phyloP scores from a whole-genome alignment of 257 asterid species.

The Verbascum thapsus region DNA sequence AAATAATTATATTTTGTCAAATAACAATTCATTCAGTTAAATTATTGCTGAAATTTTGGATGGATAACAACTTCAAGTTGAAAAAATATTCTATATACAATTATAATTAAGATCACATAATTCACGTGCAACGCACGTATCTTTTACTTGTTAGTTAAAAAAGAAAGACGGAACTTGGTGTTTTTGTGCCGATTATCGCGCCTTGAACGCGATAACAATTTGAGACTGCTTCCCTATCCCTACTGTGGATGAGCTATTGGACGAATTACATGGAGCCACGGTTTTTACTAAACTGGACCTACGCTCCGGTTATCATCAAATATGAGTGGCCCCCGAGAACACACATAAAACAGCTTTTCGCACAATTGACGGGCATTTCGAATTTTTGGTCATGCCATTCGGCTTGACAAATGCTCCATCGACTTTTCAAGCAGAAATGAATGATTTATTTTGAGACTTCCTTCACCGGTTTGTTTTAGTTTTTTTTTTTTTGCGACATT shows the following conservation, averaged over 20 bases:
- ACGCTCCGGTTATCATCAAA: neutral
- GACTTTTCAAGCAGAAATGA: slow-evolving; percentile 19
- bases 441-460: neutral
- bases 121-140: too few relatives aligned
- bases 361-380: slow-evolving; percentile 9
- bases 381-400: neutral
- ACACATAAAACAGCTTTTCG: slow-evolving; percentile 9
- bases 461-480: neutral
- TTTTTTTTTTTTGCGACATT: slow-evolving; percentile 19
- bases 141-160: neutral
- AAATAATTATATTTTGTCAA: too few relatives aligned
- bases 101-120: too few relatives aligned
- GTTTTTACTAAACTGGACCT: neutral
- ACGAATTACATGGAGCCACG: neutral
- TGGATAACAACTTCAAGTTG: too few relatives aligned
- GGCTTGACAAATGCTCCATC: neutral
- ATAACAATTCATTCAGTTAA: too few relatives aligned
- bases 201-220: neutral
- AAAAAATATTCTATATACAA: too few relatives aligned
- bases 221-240: neutral
- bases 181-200: neutral
- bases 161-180: neutral
- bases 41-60: too few relatives aligned
- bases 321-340: neutral
- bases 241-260: neutral